Evolutionary conservation across 306 rosid genomes (phyloP).

Genomic region (Sindora glabra): DNA sequence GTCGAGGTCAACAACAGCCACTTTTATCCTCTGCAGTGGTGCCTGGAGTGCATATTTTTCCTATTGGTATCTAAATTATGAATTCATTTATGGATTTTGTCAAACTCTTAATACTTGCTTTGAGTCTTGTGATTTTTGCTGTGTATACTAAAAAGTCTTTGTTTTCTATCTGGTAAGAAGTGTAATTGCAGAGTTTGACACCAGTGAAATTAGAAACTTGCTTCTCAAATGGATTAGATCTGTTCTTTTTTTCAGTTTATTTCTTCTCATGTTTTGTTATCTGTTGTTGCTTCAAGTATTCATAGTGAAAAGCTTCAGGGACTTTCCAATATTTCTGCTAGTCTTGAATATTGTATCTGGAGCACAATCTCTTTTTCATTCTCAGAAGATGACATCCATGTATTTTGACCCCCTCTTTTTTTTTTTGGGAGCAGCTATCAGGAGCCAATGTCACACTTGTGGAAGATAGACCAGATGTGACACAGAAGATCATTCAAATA

Average conservation of each 20-base stretch:
- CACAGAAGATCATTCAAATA: conserved; percentile 77
- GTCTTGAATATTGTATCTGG: not conserved
- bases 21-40: not conserved
- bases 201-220: too few relatives aligned
- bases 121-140: too few relatives aligned
- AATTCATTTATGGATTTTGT: not conserved
- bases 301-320: not conserved
- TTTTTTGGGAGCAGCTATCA: conserved; percentile 55
- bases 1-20: not conserved
- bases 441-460: conserved; percentile 88
- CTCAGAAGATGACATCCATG: not conserved
- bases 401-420: conserved; percentile 8
- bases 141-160: too few relatives aligned
- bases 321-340: not conserved
- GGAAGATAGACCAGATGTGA: conserved; percentile 73
- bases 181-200: too few relatives aligned
- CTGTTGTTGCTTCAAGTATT: not conserved
- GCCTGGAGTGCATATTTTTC: not conserved
- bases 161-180: too few relatives aligned
- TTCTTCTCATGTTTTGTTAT: not conserved
- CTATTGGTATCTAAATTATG: not conserved
- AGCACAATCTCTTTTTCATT: not conserved
- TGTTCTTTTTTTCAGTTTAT: not conserved
- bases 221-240: not conserved
- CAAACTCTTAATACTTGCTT: not conserved